A percentile compares a stretch with the other conserved stretches of the same genome.
phyloP scores from a whole-genome alignment of 176 grass and related monocot genomes.

The Areca catechu region DNA sequence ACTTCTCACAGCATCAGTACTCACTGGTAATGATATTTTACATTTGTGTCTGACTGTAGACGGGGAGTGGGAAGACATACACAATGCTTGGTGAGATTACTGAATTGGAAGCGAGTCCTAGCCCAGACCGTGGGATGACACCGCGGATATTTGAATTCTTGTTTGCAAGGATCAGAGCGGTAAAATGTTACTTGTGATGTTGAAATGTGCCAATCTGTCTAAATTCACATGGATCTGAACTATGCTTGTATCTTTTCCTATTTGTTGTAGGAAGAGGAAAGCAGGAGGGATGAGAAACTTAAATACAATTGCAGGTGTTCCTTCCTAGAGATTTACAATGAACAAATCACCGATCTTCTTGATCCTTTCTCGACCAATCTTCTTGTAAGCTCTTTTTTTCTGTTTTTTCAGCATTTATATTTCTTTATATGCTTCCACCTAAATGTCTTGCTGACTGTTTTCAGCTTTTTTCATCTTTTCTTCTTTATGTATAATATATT shows the following conservation, averaged over 20 bases:
- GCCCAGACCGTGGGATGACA: slow-evolving; percentile 81
- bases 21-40: slow-evolving; percentile 7
- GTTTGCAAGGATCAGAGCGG: slow-evolving; percentile 94
- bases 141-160: slow-evolving; percentile 94
- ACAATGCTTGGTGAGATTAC: slow-evolving; percentile 93
- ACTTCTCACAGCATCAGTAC: neutral
- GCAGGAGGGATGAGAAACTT: slow-evolving; percentile 93
- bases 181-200: slow-evolving; percentile 24
- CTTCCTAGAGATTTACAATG: slow-evolving; percentile 97
- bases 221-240: neutral
- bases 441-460: neutral
- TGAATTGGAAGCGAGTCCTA: slow-evolving; percentile 71
- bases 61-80: slow-evolving; percentile 94
- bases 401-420: slow-evolving; percentile 11
- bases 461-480: neutral
- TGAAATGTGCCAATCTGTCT: neutral
- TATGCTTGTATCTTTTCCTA: neutral
- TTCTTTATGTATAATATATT: neutral
- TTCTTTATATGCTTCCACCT: neutral
- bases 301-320: slow-evolving; percentile 96
- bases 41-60: slow-evolving; percentile 34
- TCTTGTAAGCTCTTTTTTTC: slow-evolving; percentile 37
- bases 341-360: slow-evolving; percentile 97
- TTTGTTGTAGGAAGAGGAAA: slow-evolving; percentile 76
- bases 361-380: slow-evolving; percentile 83